These are phyloP conservation scores for Leccinum disarticulatum DNA, from an alignment of 768 basidiomycete genomes.

Conservation along the genomic window DNA sequence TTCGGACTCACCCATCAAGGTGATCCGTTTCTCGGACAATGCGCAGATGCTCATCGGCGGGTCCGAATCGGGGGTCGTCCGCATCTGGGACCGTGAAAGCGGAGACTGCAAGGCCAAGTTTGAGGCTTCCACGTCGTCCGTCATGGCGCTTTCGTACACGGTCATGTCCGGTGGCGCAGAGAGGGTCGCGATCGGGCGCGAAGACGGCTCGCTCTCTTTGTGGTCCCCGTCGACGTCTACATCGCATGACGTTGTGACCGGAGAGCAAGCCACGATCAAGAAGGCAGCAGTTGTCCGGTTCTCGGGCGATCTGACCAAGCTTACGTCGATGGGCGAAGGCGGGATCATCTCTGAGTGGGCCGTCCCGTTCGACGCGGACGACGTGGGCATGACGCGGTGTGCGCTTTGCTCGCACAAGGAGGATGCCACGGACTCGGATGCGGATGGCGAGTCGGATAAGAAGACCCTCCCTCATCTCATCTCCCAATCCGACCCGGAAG, in stretches of 20 bases:
- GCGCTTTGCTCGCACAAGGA: not conserved
- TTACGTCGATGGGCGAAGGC: constrained; percentile 8
- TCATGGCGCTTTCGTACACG: constrained; percentile 18
- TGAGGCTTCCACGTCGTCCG: constrained; percentile 1
- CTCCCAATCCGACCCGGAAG: no score
- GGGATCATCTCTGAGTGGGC: constrained; percentile 10
- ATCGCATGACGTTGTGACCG: no score
- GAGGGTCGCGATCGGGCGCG: constrained; percentile 15
- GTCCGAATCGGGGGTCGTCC: constrained; percentile 12
- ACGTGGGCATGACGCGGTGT: not conserved
- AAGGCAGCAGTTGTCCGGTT: constrained; percentile 12
- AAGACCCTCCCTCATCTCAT: no score
- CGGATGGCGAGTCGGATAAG: no score
- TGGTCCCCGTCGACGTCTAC: constrained; percentile 18
- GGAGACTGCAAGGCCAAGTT: constrained; percentile 14
- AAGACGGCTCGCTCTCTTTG: constrained; percentile 18
- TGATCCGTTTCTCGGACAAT: constrained; percentile 20
- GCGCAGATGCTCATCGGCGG: constrained; percentile 19
- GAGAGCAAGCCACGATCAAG: constrained; percentile 6
- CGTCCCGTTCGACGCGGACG: constrained; percentile 4
- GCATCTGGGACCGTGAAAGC: constrained; percentile 20
- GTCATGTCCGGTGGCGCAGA: not conserved
- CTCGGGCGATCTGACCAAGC: constrained; percentile 4
- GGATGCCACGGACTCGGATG: no score
- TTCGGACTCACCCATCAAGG: not conserved